Evolutionary conservation across 2,329 filamentous ascomycete genomes (phyloP).

Genomic region (Scortechinia acanthostroma): DNA sequence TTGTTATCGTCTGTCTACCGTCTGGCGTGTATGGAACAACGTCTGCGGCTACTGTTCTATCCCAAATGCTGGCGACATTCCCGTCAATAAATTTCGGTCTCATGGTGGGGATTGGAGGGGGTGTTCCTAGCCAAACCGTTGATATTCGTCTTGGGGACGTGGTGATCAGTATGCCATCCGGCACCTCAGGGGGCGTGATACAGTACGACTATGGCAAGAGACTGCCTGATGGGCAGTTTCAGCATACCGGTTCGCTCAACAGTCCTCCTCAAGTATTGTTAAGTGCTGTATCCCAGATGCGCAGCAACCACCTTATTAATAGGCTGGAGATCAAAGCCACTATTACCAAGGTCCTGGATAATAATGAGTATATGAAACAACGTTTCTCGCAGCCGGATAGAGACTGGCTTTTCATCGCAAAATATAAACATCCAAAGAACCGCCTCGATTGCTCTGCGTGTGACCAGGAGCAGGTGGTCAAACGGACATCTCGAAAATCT

Average conservation of each 20-base stretch:
- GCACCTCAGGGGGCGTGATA: conserved; percentile 12
- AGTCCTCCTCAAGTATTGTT: not conserved
- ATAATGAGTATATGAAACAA: not conserved
- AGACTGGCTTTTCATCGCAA: not conserved
- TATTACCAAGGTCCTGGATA: not conserved
- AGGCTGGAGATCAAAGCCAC: not conserved
- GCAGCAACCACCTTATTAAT: not conserved
- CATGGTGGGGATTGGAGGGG: conserved; percentile 13
- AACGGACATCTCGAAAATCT: not conserved
- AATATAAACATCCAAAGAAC: not conserved
- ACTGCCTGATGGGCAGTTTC: not conserved
- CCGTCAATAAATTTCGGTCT: conserved; percentile 8
- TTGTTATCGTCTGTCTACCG: conserved; percentile 9
- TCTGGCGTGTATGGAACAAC: conserved; percentile 4
- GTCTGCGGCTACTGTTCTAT: conserved; percentile 6
- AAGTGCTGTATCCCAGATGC: not conserved
- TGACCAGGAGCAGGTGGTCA: not conserved
- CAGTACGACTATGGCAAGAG: conserved; percentile 19
- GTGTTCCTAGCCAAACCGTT: conserved; percentile 7
- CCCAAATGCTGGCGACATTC: conserved; percentile 9
- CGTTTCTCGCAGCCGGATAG: not conserved
- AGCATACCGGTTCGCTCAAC: not conserved
- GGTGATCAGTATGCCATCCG: conserved; percentile 13
- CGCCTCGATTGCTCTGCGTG: not conserved
- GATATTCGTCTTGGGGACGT: conserved; percentile 21